These are phyloP conservation scores for Ascochyta viciae-villosae DNA, from an alignment of 2,329 filamentous ascomycete species.

Conservation along the genomic window DNA sequence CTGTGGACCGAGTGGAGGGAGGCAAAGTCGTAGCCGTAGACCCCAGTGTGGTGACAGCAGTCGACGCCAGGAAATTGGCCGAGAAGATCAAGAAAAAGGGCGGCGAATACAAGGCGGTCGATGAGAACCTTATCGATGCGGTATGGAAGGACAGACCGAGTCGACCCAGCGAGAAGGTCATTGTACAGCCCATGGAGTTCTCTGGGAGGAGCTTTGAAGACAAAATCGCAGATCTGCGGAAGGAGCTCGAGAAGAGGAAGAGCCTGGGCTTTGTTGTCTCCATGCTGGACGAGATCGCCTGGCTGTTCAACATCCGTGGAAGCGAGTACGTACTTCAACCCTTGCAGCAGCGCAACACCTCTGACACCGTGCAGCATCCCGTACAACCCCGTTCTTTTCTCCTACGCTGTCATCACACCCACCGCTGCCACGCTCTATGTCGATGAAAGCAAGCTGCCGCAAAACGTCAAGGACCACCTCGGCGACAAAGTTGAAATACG, in stretches of 20 bases:
- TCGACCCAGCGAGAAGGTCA: conserved; percentile 77
- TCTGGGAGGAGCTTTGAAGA: conserved; percentile 81
- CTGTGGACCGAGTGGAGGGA: conserved; percentile 80
- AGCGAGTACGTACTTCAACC: conserved; percentile 66
- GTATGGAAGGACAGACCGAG: conserved; percentile 84
- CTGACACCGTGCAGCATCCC: conserved; percentile 68
- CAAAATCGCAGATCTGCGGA: conserved; percentile 87
- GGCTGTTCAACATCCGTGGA: conserved; percentile 97
- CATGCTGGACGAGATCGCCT: conserved; percentile 95
- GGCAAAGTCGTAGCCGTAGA: conserved; percentile 92
- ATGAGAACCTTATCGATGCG: conserved; percentile 85
- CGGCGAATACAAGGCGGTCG: conserved; percentile 77
- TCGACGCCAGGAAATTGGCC: conserved; percentile 75
- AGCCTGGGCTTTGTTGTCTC: conserved; percentile 87
- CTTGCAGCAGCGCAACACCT: background rate
- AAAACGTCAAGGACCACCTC: conserved; percentile 74
- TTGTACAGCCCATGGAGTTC: conserved; percentile 73
- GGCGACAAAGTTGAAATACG: conserved; percentile 73
- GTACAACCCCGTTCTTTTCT: conserved; percentile 98
- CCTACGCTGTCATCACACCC: conserved; percentile 87
- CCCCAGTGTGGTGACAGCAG: conserved; percentile 81
- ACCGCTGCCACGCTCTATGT: conserved; percentile 81
- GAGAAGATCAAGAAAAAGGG: conserved; percentile 89
- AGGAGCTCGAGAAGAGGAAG: conserved; percentile 90
- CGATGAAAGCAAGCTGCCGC: conserved; percentile 77